Percentiles rank a stretch among this genome's conserved stretches.
These are phyloP conservation scores for Panicum virgatum DNA, from an alignment of 202 grass and related monocot species.

Conservation along the genomic window DNA sequence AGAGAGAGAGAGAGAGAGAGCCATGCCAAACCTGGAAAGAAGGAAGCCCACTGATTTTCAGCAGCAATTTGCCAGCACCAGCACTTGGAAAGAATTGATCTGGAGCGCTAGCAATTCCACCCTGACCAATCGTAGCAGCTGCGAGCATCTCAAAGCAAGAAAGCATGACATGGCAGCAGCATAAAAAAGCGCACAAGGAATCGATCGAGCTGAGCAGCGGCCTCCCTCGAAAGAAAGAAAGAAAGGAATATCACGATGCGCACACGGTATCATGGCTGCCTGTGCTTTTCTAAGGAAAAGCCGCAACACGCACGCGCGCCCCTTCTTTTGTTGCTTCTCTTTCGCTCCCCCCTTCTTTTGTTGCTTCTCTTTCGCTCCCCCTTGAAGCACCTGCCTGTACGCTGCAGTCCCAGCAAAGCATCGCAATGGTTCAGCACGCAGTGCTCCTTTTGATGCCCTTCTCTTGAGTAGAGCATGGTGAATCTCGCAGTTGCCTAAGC, in stretches of 20 bases:
- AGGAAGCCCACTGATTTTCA: not conserved
- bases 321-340: conserved; percentile 23
- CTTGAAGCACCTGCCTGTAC: conserved; percentile 12
- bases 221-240: conserved; percentile 48
- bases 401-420: not conserved
- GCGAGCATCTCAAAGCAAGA: conserved; percentile 13
- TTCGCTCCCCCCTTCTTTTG: too few relatives aligned
- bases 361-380: too few relatives aligned
- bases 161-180: not conserved
- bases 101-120: not conserved
- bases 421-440: not conserved
- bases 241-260: conserved; percentile 32
- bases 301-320: conserved; percentile 20
- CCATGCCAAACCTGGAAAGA: not conserved
- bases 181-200: conserved; percentile 26
- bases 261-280: conserved; percentile 35
- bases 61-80: not conserved
- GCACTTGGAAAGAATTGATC: not conserved
- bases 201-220: conserved; percentile 14
- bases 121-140: conserved; percentile 2
- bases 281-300: conserved; percentile 26
- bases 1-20: too few relatives aligned
- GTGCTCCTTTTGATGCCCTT: conserved; percentile 23
- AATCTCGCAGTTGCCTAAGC: conserved; percentile 9
- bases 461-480: not conserved